These are phyloP conservation scores for Plenodomus lindquistii DNA, from an alignment of 2,329 filamentous ascomycete genomes.

Conservation along the genomic window DNA sequence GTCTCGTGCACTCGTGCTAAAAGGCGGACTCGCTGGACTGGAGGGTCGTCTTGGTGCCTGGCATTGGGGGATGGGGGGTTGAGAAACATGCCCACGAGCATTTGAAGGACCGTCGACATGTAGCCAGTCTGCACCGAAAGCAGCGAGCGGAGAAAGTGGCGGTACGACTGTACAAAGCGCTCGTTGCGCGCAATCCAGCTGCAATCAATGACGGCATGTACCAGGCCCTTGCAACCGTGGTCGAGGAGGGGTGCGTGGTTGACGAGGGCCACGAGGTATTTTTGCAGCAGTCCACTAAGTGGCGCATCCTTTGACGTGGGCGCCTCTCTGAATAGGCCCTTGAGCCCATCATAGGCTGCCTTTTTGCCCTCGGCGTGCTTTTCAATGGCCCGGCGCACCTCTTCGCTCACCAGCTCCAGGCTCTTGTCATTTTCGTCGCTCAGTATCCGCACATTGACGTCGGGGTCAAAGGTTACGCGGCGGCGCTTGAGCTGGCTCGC, in stretches of 20 bases:
- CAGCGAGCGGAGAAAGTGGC: slow-evolving; percentile 63
- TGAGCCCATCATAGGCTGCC: slow-evolving; percentile 60
- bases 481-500: slow-evolving; percentile 48
- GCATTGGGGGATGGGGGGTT: slow-evolving; percentile 60
- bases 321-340: slow-evolving; percentile 55
- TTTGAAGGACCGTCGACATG: slow-evolving; percentile 72
- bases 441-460: slow-evolving; percentile 52
- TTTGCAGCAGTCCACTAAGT: slow-evolving; percentile 56
- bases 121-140: slow-evolving; percentile 83
- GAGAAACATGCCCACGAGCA: slow-evolving; percentile 79
- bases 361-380: slow-evolving; percentile 58
- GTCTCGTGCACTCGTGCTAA: slow-evolving; percentile 75
- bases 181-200: slow-evolving; percentile 67
- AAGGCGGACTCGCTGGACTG: slow-evolving; percentile 66
- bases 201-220: slow-evolving; percentile 61
- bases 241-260: slow-evolving; percentile 60
- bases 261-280: slow-evolving; percentile 63
- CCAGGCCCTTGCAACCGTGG: slow-evolving; percentile 60
- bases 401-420: slow-evolving; percentile 61
- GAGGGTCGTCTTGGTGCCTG: slow-evolving; percentile 57
- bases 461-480: slow-evolving; percentile 54
- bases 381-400: slow-evolving; percentile 62
- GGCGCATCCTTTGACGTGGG: slow-evolving; percentile 55
- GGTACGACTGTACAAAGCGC: slow-evolving; percentile 60
- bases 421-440: slow-evolving; percentile 56